Conservation (phyloP, 441 rosid genomes). For the Adansonia gregorii region DNA sequence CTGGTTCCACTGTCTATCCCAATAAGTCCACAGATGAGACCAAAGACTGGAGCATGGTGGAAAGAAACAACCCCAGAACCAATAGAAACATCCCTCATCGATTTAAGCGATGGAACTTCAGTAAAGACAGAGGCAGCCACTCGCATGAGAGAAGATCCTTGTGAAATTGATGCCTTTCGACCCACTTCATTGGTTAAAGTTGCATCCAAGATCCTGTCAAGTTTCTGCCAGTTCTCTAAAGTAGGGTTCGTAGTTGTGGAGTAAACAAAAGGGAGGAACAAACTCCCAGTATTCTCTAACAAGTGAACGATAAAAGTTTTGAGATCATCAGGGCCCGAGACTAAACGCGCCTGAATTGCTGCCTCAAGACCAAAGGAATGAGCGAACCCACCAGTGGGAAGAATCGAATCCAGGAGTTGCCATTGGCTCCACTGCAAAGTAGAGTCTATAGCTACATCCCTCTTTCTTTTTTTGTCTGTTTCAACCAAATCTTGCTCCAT, state of each 20-base stretch:
- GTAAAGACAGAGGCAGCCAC: slow-evolving; percentile 70
- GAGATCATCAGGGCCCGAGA: slow-evolving; percentile 55
- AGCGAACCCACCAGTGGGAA: slow-evolving; percentile 91
- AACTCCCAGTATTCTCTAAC: slow-evolving; percentile 74
- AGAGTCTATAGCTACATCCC: slow-evolving; percentile 23
- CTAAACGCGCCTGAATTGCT: slow-evolving; percentile 62
- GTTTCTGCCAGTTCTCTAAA: slow-evolving; percentile 52
- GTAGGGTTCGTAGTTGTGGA: slow-evolving; percentile 54
- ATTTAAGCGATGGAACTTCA: slow-evolving; percentile 63
- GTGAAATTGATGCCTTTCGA: slow-evolving; percentile 72
- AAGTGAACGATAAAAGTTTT: slow-evolving; percentile 51
- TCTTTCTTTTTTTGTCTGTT: slow-evolving; percentile 30
- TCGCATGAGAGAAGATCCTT: slow-evolving; percentile 86
- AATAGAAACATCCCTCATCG: slow-evolving; percentile 50
- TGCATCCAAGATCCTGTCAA: slow-evolving; percentile 61
- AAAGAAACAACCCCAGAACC: slow-evolving; percentile 43
- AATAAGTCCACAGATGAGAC: slow-evolving; percentile 77
- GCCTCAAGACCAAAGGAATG: slow-evolving; percentile 92
- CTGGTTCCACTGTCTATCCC: slow-evolving; percentile 62
- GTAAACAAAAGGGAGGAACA: slow-evolving; percentile 81
- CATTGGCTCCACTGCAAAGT: slow-evolving; percentile 81
- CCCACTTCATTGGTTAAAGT: slow-evolving; percentile 76
- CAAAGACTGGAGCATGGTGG: slow-evolving; percentile 86
- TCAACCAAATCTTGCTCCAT: slow-evolving; percentile 45
- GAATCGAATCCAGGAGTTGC: slow-evolving; percentile 89